Evolutionary conservation across 768 basidiomycete genomes (phyloP), one percentile per base, ranked within the genome.

Genomic region (Suillus discolor): DNA sequence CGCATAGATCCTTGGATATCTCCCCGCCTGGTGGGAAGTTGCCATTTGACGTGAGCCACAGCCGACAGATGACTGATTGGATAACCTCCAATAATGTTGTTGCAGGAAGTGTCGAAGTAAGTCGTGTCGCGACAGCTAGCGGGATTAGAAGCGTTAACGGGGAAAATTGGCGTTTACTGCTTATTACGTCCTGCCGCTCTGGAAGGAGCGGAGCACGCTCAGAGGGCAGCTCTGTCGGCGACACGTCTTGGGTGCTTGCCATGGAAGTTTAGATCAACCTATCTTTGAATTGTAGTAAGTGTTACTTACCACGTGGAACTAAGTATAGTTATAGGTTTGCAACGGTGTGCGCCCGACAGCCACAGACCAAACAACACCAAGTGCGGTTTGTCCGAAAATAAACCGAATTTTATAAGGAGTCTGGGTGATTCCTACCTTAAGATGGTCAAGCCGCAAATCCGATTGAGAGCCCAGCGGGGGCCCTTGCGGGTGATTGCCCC

Each of bases 1-100:
- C 63, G 38, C 77, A 79, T 34, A 71, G 20, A 20, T 59, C 65
- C 0, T 68, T 67, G 1, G 70, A 38, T 12, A 63, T 53, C 12
- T 62, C 31, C 12, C 66, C 68, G 53, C 61, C 61, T 28, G 61
- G 51, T 12, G 68, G 62, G 12, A 75, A 53, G 62, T 64, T 25
- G 31, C 63, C 53, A 23, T 72, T 71, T 2, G 63, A 54, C 0
- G 15, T 54, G 38, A 69, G 70, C 70, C 75, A 78, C 23, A 67
- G 15, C 38, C 67, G 68, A 68, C 78, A 78, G 42, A 77, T 62
- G 20, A 70, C 59, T 53, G 67, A 69, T 38, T 76, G 73, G 2
- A 74, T 13, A 12, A 78, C 65, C 15, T 70, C 71, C 15, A 74
- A 47, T 20, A 73, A 53, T 7, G 77, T 79, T 1, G 78, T 75